Conservation (phyloP, 2,329 filamentous ascomycete species). For the Moelleriella libera region DNA sequence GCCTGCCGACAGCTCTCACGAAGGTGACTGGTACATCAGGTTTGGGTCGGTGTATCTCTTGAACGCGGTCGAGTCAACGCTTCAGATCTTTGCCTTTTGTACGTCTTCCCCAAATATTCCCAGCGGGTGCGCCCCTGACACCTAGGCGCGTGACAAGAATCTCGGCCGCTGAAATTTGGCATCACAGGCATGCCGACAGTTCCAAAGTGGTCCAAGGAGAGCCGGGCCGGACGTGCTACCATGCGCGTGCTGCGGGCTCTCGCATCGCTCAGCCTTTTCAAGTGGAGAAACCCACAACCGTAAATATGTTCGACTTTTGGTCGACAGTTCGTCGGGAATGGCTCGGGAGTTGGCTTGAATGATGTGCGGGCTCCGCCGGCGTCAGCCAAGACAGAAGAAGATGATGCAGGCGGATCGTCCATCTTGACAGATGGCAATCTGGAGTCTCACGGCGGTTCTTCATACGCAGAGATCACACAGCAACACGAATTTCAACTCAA, state of each 20-base stretch:
- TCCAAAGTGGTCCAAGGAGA: background rate
- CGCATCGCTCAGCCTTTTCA: background rate
- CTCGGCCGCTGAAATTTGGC: background rate
- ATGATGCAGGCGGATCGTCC: too few relatives aligned
- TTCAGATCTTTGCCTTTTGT: background rate
- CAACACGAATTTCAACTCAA: too few relatives aligned
- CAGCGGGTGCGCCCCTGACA: background rate
- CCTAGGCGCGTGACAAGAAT: too few relatives aligned
- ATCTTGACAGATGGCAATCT: too few relatives aligned
- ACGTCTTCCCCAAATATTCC: background rate
- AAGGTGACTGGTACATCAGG: background rate
- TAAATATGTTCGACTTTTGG: too few relatives aligned
- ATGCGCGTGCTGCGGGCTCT: background rate
- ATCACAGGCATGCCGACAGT: background rate
- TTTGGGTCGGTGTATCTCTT: background rate
- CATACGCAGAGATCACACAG: too few relatives aligned
- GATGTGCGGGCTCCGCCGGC: too few relatives aligned
- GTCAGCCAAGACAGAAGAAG: too few relatives aligned
- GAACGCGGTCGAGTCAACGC: background rate
- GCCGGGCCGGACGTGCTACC: background rate
- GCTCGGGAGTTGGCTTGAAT: too few relatives aligned
- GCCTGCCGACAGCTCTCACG: background rate
- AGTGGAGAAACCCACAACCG: too few relatives aligned
- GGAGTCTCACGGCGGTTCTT: too few relatives aligned
- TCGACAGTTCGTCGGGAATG: too few relatives aligned